Percentiles rank a stretch among this genome's conserved stretches.
phyloP scores from a whole-genome alignment of 768 basidiomycete species.

The Thelephora ganbajun region DNA sequence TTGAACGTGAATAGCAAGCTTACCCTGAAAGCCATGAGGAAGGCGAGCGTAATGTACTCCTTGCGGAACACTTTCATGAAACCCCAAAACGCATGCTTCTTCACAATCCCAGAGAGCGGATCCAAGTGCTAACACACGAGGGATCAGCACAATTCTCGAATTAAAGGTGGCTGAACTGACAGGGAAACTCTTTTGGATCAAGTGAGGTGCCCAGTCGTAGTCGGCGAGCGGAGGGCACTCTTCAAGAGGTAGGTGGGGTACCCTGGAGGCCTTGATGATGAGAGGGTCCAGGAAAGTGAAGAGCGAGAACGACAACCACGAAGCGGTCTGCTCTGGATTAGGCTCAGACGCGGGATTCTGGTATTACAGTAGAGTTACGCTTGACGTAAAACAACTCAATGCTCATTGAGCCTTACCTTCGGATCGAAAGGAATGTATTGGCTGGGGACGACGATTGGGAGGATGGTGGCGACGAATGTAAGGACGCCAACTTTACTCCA shows the following conservation, averaged over 20 bases:
- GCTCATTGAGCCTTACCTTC: conserved; percentile 18
- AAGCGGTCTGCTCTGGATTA: conserved; percentile 19
- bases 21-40: conserved; percentile 3
- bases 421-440: conserved; percentile 46
- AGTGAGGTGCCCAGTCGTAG: conserved; percentile 22
- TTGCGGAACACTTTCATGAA: conserved; percentile 11
- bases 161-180: conserved; percentile 10
- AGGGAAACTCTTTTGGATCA: conserved; percentile 20
- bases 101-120: conserved; percentile 8
- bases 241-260: conserved; percentile 29
- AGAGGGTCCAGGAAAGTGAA: conserved; percentile 44
- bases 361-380: not conserved
- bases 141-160: not conserved
- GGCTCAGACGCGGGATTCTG: conserved; percentile 13
- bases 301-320: conserved; percentile 18
- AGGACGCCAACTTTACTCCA: conserved; percentile 42
- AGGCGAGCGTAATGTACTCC: conserved; percentile 5
- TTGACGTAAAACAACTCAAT: not conserved
- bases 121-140: conserved; percentile 15
- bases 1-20: not conserved
- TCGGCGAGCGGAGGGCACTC: conserved; percentile 36
- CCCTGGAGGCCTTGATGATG: conserved; percentile 27
- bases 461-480: conserved; percentile 25
- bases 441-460: conserved; percentile 44
- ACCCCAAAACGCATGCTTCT: conserved; percentile 15